Base-by-base conservation (phyloP, 1,284 basidiomycete species). In the Irpex sp. region DNA sequence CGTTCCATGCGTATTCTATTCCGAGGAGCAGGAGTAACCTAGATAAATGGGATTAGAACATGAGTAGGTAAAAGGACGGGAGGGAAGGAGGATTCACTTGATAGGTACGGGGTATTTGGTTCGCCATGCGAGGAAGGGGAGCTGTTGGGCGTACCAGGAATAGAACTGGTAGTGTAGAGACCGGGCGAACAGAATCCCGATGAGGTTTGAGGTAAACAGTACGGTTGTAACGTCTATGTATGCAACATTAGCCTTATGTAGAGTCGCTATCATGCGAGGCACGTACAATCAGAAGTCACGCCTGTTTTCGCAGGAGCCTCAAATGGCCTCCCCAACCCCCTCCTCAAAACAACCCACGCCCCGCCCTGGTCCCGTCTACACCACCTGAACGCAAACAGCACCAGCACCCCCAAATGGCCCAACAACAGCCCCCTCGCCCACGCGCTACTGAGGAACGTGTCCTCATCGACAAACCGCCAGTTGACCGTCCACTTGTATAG, bases 121-220 rank as follows among this genome's bases (percentile, higher is more conserved):
- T 69, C 86, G 85, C 85, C 88, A 96, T 4, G 86, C 78, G 31
- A 99, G 77, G 70, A 97, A 88, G 0, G 96, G 94, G n/a, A 97
- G 75, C 69, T 97, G 94, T 67, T 95, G 91, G 9, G 92, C 94
- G 75, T 98, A 98, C 97, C 97, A 99, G 4, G 92, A 90, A 75
- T 98, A 98, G 77, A 99, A 99, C 71, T 99, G 97, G 75, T 98
- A 99, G 75, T 99, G 97, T 61, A 99, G 78, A 13, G 96, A 97
- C n/a, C 97, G 87, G 13, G 97, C 93, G 74, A 93, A 98, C 3
- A 93, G 69, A 38, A 99, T 91, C 21, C 97, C 97, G 65, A 98
- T 89, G 58, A 99, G 76, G 73, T 98, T 99, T 13, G 92, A 92
- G 1, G 94, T 96, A 80, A 94, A 95, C 17, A 98, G 81, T 21